These are phyloP conservation scores for California macrophylla DNA, from an alignment of 441 rosid species.

Conservation along the genomic window DNA sequence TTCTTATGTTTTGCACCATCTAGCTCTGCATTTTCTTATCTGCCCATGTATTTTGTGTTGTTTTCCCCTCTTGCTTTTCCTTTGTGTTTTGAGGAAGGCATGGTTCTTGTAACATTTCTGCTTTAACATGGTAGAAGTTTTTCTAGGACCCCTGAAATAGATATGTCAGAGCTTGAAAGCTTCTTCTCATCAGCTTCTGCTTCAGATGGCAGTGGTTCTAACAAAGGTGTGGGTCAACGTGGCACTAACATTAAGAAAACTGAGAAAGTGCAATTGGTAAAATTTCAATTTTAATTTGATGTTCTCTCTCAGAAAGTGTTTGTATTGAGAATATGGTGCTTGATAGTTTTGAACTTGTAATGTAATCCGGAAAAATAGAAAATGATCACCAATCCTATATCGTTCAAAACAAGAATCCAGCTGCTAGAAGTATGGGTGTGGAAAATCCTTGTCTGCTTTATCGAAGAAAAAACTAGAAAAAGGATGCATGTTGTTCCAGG, in stretches of 20 bases:
- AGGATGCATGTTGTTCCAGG: not conserved
- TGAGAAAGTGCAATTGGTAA: constrained; percentile 91
- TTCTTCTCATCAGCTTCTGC: constrained; percentile 60
- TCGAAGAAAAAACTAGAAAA: not conserved
- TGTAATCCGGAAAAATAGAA: not conserved
- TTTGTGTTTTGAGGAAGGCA: not conserved
- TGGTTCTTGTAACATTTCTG: not conserved
- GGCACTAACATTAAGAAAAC: constrained; percentile 76
- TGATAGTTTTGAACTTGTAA: not conserved
- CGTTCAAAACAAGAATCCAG: not conserved
- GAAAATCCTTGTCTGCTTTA: not conserved
- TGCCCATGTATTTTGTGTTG: not conserved
- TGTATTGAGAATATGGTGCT: constrained; percentile 3
- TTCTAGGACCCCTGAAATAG: constrained; percentile 93
- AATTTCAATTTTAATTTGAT: constrained; percentile 11
- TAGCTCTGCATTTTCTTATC: not conserved
- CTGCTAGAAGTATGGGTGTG: not conserved
- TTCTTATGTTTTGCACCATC: not conserved
- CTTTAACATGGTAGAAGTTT: constrained; percentile 18
- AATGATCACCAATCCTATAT: not conserved
- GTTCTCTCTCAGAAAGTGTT: not conserved
- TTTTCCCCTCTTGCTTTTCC: not conserved
- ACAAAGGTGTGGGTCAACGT: constrained; percentile 64
- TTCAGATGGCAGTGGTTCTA: constrained; percentile 39
- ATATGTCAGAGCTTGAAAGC: constrained; percentile 89